Evolutionary conservation across 2,329 filamentous ascomycete species (phyloP).

Genomic region (Hypoxylon sp.): DNA sequence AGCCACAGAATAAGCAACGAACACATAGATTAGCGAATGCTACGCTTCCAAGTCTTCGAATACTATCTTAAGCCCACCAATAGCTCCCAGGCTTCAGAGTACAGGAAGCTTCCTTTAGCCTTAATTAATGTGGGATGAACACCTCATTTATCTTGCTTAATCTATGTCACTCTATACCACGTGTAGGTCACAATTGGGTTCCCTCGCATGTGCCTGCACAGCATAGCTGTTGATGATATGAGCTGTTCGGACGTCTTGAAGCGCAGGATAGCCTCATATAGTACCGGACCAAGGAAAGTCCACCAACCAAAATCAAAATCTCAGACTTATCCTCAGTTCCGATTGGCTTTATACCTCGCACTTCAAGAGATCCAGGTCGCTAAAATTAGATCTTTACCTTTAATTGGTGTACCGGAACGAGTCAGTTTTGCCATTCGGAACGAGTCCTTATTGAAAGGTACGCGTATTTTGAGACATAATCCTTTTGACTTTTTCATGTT

Average conservation of each 20-base stretch:
- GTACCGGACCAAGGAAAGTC: neutral
- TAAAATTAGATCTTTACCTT: neutral
- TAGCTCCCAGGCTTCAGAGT: slow-evolving; percentile 1
- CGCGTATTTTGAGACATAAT: neutral
- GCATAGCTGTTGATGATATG: slow-evolving; percentile 9
- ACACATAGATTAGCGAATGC: slow-evolving; percentile 32
- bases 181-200: slow-evolving; percentile 19
- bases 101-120: slow-evolving; percentile 30
- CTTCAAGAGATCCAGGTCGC: neutral
- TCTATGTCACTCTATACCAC: slow-evolving; percentile 24
- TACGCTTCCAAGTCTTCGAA: slow-evolving; percentile 13
- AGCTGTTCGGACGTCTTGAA: neutral
- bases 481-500: neutral
- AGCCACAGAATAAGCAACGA: slow-evolving; percentile 10
- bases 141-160: slow-evolving; percentile 17
- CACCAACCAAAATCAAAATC: neutral
- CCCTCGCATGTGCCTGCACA: slow-evolving; percentile 10
- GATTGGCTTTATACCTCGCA: neutral
- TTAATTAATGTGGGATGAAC: slow-evolving; percentile 21
- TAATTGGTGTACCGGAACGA: neutral
- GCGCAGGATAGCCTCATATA: slow-evolving; percentile 1
- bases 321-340: neutral
- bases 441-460: neutral
- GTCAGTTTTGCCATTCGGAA: neutral
- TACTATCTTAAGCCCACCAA: slow-evolving; percentile 8